Evolutionary conservation across 2,329 filamentous ascomycete species (phyloP).

Genomic region (Nemania sp.): DNA sequence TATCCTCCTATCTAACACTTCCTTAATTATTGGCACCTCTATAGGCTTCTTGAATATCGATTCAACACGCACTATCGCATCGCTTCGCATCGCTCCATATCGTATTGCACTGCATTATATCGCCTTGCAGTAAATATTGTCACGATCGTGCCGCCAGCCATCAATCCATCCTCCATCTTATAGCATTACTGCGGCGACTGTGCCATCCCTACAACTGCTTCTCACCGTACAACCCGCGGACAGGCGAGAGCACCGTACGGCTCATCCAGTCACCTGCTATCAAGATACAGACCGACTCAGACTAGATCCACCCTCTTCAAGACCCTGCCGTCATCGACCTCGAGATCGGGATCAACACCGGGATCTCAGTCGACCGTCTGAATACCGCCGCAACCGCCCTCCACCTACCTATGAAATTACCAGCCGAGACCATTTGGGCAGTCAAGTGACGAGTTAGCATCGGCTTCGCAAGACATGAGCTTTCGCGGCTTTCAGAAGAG

Average conservation of each 20-base stretch:
- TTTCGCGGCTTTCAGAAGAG: slow-evolving; percentile 96
- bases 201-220: too few relatives aligned
- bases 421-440: neutral
- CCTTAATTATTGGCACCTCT: neutral
- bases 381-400: neutral
- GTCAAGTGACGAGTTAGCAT: neutral
- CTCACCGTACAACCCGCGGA: neutral
- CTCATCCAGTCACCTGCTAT: neutral
- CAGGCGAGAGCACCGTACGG: neutral
- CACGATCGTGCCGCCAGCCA: too few relatives aligned
- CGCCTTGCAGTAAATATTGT: neutral
- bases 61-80: neutral
- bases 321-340: slow-evolving; percentile 10
- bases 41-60: neutral
- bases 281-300: slow-evolving; percentile 4
- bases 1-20: neutral
- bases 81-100: slow-evolving; percentile 3
- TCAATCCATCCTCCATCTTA: too few relatives aligned
- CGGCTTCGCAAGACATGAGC: slow-evolving; percentile 69
- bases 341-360: neutral
- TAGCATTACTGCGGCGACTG: neutral
- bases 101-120: neutral
- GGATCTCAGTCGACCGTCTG: neutral
- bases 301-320: slow-evolving; percentile 7
- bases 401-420: neutral